A percentile compares a stretch with the other conserved stretches of the same genome.
Conservation (phyloP, 1,284 basidiomycete species). For the Laetiporus sulphureus region DNA sequence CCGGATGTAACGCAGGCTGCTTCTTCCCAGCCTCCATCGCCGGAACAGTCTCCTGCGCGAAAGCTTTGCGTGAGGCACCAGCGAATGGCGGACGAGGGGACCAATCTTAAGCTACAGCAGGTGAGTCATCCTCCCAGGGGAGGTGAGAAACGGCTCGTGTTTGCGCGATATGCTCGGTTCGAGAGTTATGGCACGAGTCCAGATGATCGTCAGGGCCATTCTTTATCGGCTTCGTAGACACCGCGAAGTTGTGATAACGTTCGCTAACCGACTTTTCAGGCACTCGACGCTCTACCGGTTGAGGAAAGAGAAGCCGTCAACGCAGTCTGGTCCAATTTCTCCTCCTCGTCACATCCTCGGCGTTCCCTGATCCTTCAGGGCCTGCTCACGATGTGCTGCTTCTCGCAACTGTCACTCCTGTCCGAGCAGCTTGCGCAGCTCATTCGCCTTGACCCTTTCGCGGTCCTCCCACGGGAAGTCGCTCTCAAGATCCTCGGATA, state of each 20-base stretch:
- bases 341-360: constrained; percentile 86
- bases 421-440: constrained; percentile 88
- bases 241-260: not conserved
- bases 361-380: constrained; percentile 94
- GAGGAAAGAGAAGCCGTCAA: constrained; percentile 88
- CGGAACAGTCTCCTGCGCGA: constrained; percentile 38
- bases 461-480: constrained; percentile 87
- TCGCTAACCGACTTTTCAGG: constrained; percentile 39
- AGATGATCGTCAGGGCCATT: too few relatives aligned
- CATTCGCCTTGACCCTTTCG: constrained; percentile 94
- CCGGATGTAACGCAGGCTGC: constrained; percentile 4
- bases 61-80: constrained; percentile 91
- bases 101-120: constrained; percentile 88
- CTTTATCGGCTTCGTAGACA: too few relatives aligned
- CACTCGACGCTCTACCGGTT: constrained; percentile 87
- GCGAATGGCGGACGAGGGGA: constrained; percentile 96
- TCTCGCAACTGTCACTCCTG: constrained; percentile 96
- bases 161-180: too few relatives aligned
- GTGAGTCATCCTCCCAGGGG: too few relatives aligned
- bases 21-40: not conserved
- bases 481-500: constrained; percentile 86
- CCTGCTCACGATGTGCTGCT: constrained; percentile 99
- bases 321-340: constrained; percentile 95
- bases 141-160: too few relatives aligned
- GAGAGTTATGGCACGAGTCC: too few relatives aligned